Evolutionary conservation across 2,329 filamentous ascomycete species (phyloP), one percentile per base, ranked within the genome.

Genomic region (Calycina herbarum): DNA sequence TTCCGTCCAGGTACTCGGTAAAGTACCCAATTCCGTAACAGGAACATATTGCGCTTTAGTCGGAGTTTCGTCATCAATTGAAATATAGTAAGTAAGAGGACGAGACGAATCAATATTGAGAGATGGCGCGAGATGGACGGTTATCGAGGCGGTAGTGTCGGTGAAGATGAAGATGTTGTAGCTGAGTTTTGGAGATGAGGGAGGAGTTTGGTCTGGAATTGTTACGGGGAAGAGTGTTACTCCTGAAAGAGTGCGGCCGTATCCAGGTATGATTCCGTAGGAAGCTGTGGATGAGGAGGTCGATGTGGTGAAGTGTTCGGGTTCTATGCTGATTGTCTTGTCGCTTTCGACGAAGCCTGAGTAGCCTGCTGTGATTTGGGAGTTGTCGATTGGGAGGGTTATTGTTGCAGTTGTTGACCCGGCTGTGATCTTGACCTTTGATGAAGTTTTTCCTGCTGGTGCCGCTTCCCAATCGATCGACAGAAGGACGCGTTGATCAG

Each of bases 141-240:
- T 80, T 10, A 79, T 76, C 1, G 79, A 71, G 5, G 65, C 61
- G 0, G 66, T 65, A 38, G 74, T 74, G 64, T 81, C 80, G 58
- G 81, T 83, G 77, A 87, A 89, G 13, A 86, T 77, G 74, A 87
- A 89, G 66, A 89, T 71, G 63, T 83, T 79, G 73, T 88, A 90
- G 66, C 85, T 82, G 10, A 89, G 79, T n/a, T 81, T 82, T 1
- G 86, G 85, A 0, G 79, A 82, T 11, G 81, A 78, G 5, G 78
- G 77, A 0, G 82, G 72, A 0, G 78, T 77, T 45, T 85, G 79
- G 31, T 84, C 83, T 60, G 81, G 77, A 0, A 82, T 78, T n/a
- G 79, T 78, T 42, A 81, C 80, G 1, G 86, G 85, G 72, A 81
- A 80, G 20, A 88, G 78, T 0, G 84, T 83, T 8, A 89, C 81